Evolutionary conservation across 345 rosid species (phyloP).

Genomic region (Hibiscus mutabilis): DNA sequence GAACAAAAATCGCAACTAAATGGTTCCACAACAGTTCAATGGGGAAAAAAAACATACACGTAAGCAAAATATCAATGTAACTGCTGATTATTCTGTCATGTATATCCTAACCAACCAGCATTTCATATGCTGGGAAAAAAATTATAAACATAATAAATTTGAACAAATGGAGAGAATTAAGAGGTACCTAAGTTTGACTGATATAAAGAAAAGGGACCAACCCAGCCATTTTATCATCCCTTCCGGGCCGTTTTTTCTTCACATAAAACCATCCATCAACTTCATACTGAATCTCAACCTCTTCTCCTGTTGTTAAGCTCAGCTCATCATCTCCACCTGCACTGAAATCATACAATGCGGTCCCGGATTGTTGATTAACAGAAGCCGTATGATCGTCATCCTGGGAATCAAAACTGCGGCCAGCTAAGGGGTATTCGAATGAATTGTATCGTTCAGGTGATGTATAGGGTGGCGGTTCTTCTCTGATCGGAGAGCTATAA

Average conservation of each 20-base stretch:
- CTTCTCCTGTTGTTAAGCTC: conserved; percentile 88
- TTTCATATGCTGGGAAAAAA: no score
- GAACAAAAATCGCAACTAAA: not conserved
- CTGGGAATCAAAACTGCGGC: conserved; percentile 52
- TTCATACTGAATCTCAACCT: conserved; percentile 88
- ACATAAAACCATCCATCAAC: conserved; percentile 99
- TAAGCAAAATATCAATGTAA: not conserved
- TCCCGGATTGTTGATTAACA: conserved; percentile 58
- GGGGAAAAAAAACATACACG: not conserved
- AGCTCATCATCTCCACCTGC: conserved; percentile 99
- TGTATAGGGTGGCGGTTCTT: conserved; percentile 86
- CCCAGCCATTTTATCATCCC: conserved; percentile 97
- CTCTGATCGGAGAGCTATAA: conserved; percentile 60
- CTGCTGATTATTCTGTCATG: not conserved
- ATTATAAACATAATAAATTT: not conserved
- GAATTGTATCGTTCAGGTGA: conserved; percentile 58
- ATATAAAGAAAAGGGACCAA: conserved; percentile 96
- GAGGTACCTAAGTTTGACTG: conserved; percentile 40
- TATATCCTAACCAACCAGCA: not conserved
- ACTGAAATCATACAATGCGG: conserved; percentile 89
- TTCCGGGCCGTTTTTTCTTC: conserved; percentile 90
- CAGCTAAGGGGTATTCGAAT: conserved; percentile 73
- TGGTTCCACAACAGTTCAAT: no score
- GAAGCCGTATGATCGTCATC: conserved; percentile 59
- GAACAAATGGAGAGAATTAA: not conserved